Evolutionary conservation across 257 asterid species (phyloP).

Genomic region (Ehretia macrophylla): DNA sequence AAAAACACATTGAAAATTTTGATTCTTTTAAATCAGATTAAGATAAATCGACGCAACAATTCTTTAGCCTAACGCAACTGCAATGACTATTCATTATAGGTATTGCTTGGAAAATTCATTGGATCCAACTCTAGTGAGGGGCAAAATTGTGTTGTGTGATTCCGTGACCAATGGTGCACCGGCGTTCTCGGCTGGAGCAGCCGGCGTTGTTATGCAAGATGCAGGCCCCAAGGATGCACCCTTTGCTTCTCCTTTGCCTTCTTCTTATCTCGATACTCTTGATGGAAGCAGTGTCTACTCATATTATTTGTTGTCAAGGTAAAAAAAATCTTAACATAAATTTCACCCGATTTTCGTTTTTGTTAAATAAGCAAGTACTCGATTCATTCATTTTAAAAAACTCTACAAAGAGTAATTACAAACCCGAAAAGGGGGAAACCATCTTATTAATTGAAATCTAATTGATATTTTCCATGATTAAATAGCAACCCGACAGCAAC

Average conservation of each 20-base stretch:
- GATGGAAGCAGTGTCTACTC: slow-evolving; percentile 26
- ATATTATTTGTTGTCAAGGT: not conserved
- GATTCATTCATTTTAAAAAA: not conserved
- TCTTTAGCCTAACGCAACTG: not conserved
- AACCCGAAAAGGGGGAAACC: too few relatives aligned
- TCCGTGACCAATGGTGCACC: slow-evolving; percentile 13
- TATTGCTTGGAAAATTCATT: slow-evolving; percentile 31
- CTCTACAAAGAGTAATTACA: too few relatives aligned
- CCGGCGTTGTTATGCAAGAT: slow-evolving; percentile 46
- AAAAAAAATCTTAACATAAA: slow-evolving; percentile 26
- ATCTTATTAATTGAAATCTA: not conserved
- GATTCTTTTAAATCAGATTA: too few relatives aligned
- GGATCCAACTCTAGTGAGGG: slow-evolving; percentile 33
- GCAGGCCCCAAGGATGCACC: slow-evolving; percentile 31
- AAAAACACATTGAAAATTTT: too few relatives aligned
- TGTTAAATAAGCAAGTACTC: not conserved
- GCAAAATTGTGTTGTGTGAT: slow-evolving; percentile 53
- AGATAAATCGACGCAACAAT: not conserved
- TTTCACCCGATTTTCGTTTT: not conserved
- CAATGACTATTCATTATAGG: slow-evolving; percentile 23
- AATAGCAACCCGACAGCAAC: slow-evolving; percentile 43
- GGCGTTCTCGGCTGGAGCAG: slow-evolving; percentile 29
- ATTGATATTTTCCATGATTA: not conserved
- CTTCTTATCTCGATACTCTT: slow-evolving; percentile 28
- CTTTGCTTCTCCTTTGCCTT: slow-evolving; percentile 45